phyloP scores from a whole-genome alignment of 805 yeast species.

The Lipomyces orientalis region DNA sequence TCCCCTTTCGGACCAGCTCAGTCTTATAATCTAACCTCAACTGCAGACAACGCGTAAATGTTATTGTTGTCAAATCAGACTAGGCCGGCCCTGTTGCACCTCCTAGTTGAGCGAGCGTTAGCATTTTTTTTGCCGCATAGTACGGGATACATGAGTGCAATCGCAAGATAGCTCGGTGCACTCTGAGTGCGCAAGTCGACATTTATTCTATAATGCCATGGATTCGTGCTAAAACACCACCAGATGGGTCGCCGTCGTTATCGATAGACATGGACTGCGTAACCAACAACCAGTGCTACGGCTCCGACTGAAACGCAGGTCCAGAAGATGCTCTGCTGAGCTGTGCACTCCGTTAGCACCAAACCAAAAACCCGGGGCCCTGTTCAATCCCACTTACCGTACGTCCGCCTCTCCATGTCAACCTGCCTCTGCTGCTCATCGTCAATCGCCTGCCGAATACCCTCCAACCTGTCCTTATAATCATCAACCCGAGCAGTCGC shows the following conservation, averaged over 20 bases:
- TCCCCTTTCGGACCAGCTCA: no score
- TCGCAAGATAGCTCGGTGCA: no score
- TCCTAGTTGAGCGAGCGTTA: no score
- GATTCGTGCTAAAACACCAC: no score
- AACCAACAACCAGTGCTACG: background rate
- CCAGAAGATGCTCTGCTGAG: slow-evolving; percentile 21
- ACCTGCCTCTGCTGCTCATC: slow-evolving; percentile 19
- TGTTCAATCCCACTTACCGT: background rate
- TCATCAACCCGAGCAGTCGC: slow-evolving; percentile 19
- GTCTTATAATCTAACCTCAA: no score
- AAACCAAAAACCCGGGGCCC: background rate
- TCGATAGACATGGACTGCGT: slow-evolving; percentile 7
- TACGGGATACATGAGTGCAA: no score
- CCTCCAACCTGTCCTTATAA: slow-evolving; percentile 13
- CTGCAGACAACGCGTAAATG: no score
- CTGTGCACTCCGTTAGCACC: slow-evolving; percentile 3
- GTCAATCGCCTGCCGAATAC: slow-evolving; percentile 4
- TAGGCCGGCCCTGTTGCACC: no score
- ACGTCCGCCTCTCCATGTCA: slow-evolving; percentile 15
- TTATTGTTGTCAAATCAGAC: no score
- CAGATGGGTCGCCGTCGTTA: background rate
- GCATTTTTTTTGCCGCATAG: no score
- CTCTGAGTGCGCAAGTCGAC: no score
- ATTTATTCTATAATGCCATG: no score
- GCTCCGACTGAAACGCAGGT: slow-evolving; percentile 9